Percentiles rank a stretch among this genome's conserved stretches.
Conservation (phyloP, 345 rosid species). For the Lepidium didymum region DNA sequence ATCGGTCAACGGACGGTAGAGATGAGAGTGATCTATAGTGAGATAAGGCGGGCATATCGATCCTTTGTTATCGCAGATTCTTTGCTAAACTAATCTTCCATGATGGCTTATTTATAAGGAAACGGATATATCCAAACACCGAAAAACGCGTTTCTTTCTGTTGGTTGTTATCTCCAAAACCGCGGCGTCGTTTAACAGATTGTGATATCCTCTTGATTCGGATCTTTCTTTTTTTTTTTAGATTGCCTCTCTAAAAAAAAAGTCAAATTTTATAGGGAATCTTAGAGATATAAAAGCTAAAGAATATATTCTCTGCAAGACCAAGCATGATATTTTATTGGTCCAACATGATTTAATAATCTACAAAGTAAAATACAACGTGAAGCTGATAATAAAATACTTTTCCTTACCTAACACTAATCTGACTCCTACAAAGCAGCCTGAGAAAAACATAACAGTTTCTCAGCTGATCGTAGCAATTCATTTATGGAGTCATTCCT, state of each 20-base stretch:
- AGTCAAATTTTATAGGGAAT: neutral
- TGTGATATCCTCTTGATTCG: neutral
- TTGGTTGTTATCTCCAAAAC: neutral
- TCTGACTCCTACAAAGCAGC: neutral
- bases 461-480: neutral
- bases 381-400: neutral
- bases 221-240: neutral
- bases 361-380: neutral
- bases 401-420: neutral
- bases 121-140: neutral
- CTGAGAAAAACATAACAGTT: neutral
- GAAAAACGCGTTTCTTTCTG: constrained; percentile 12
- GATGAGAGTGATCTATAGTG: constrained; percentile 36
- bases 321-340: no score
- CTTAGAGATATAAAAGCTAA: neutral
- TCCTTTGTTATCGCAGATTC: neutral
- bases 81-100: neutral
- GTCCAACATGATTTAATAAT: neutral
- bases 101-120: neutral
- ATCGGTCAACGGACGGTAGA: constrained; percentile 32
- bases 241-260: neutral
- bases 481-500: neutral
- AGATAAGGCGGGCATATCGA: constrained; percentile 35
- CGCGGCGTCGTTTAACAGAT: constrained; percentile 1
- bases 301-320: neutral